Conservation (phyloP, 148 eudicot genomes). For the Selenicereus undatus region DNA sequence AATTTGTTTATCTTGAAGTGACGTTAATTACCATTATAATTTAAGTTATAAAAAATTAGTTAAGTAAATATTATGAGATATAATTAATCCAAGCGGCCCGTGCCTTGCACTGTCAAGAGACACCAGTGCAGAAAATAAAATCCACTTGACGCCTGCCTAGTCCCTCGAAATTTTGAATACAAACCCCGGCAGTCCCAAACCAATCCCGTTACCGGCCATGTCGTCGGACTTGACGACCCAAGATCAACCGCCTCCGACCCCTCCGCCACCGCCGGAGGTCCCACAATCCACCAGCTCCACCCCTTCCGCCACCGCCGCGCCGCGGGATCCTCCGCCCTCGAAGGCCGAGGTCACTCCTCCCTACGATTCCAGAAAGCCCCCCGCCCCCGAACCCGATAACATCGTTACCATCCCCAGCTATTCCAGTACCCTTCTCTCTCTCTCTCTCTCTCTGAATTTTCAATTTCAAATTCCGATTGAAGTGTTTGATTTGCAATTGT, state of each 20-base stretch:
- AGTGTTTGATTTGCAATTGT: background rate
- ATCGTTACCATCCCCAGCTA: constrained; percentile 64
- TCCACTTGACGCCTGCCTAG: background rate
- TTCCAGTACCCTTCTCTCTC: constrained; percentile 45
- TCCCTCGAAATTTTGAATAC: background rate
- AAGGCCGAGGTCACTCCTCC: constrained; percentile 8
- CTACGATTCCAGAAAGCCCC: constrained; percentile 21
- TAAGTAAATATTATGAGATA: too few relatives aligned
- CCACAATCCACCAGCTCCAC: background rate
- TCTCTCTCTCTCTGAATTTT: background rate
- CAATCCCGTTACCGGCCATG: background rate
- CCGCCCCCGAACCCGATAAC: constrained; percentile 26
- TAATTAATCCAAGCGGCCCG: too few relatives aligned
- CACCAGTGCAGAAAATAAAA: background rate
- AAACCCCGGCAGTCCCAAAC: background rate
- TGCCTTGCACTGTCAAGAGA: too few relatives aligned
- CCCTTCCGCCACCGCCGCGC: constrained; percentile 9
- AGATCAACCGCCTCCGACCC: constrained; percentile 5
- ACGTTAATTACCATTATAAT: too few relatives aligned
- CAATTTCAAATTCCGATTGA: background rate
- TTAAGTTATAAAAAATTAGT: too few relatives aligned
- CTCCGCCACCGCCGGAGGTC: background rate
- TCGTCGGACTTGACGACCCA: constrained; percentile 7
- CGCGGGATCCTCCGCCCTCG: constrained; percentile 11
- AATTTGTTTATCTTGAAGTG: too few relatives aligned